Conservation (phyloP, 2,329 filamentous ascomycete species). For the Chrysoporthe cubensis region DNA sequence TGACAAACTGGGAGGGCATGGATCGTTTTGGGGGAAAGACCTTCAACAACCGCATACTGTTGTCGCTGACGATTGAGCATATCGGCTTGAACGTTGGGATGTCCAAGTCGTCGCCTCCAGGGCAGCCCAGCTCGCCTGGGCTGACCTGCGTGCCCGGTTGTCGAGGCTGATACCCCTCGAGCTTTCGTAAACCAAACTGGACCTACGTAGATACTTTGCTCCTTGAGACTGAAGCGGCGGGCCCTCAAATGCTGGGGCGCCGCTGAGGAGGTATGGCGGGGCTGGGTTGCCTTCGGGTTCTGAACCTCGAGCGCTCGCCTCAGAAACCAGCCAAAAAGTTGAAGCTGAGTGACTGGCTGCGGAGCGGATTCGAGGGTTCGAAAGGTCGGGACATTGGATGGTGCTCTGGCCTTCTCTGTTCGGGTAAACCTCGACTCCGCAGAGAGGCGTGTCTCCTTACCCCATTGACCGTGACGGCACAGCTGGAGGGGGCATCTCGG, state of each 20-base stretch:
- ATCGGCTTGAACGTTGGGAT: background rate
- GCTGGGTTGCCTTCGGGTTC: constrained; percentile 8
- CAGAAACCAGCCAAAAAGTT: constrained; percentile 2
- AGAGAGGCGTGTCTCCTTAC: background rate
- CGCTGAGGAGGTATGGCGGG: constrained; percentile 10
- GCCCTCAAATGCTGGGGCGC: constrained; percentile 13
- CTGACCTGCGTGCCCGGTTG: constrained; percentile 8
- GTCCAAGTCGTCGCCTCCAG: background rate
- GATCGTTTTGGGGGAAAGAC: background rate
- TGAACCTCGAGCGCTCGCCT: constrained; percentile 12
- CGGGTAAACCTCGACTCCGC: background rate
- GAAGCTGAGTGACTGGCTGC: background rate
- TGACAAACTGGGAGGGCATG: background rate
- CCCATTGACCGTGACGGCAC: background rate
- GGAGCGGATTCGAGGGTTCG: background rate
- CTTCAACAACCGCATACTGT: background rate
- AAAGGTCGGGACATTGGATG: background rate
- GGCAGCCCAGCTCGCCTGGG: constrained; percentile 19
- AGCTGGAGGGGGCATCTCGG: background rate
- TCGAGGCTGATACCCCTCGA: constrained; percentile 8
- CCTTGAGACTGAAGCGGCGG: constrained; percentile 18
- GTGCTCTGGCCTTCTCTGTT: constrained; percentile 4
- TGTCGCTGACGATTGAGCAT: background rate
- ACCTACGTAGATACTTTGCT: constrained; percentile 29
- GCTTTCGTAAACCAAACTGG: constrained; percentile 27